These are phyloP conservation scores for Urochloa ruziziensis DNA, from an alignment of 176 grass and related monocot genomes.

Conservation along the genomic window DNA sequence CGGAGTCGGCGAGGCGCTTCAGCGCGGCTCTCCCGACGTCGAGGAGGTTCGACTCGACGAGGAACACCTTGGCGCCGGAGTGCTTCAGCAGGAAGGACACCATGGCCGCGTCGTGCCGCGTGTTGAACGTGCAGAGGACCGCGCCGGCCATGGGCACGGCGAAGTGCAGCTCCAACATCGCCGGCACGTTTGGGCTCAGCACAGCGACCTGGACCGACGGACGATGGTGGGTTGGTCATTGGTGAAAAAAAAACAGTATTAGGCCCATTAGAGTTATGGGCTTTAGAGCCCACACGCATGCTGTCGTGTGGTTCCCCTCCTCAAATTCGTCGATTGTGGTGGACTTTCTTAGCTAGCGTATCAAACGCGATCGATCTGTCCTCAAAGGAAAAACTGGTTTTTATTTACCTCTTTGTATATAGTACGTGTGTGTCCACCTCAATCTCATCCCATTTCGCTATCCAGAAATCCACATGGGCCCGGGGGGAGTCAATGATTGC, in stretches of 20 bases:
- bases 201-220: constrained; percentile 35
- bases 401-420: too few species aligned
- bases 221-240: too few species aligned
- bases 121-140: constrained; percentile 50
- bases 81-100: constrained; percentile 31
- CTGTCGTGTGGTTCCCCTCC: neutral
- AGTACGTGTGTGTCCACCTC: too few species aligned
- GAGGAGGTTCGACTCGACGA: constrained; percentile 47
- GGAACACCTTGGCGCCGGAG: constrained; percentile 56
- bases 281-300: neutral
- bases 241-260: too few species aligned
- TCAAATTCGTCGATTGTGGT: too few species aligned
- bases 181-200: constrained; percentile 44
- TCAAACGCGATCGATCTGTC: too few species aligned
- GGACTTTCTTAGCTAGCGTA: neutral
- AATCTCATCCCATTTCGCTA: neutral
- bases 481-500: neutral
- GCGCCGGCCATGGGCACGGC: constrained; percentile 58
- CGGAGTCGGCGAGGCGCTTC: neutral
- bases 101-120: constrained; percentile 36
- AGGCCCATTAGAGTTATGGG: neutral
- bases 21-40: constrained; percentile 20
- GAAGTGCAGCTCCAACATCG: constrained; percentile 61
- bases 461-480: neutral
- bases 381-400: too few species aligned